phyloP scores from a whole-genome alignment of 352 stramenopile genomes.

The Phytophthora capsici region DNA sequence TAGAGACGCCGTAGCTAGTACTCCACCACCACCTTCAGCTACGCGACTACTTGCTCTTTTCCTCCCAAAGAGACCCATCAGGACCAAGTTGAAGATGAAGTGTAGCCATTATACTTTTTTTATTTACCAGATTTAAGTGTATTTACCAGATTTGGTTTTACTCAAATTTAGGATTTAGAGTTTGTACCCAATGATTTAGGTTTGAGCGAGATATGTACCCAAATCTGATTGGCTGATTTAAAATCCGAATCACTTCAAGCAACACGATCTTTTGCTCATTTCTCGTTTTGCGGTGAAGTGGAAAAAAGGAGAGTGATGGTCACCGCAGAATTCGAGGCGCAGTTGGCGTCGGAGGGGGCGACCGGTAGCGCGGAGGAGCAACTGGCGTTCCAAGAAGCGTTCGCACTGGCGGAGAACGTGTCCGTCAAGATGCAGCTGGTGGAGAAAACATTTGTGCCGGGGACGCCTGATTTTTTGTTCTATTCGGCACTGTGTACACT shows the following conservation, averaged over 20 bases:
- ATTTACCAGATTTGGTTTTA: no score
- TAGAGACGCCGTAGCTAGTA: constrained; percentile 4
- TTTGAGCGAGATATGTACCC: not conserved
- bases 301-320: constrained; percentile 32
- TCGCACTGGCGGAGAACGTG: constrained; percentile 35
- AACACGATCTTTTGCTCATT: constrained; percentile 7
- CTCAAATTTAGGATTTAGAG: no score
- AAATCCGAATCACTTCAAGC: constrained; percentile 1
- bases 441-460: constrained; percentile 23
- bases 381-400: constrained; percentile 38
- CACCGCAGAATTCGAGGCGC: constrained; percentile 19
- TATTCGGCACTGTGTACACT: constrained; percentile 41
- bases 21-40: constrained; percentile 42
- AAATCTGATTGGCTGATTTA: not conserved
- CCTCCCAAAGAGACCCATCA: constrained; percentile 53
- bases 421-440: constrained; percentile 39
- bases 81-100: constrained; percentile 20
- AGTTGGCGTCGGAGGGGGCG: constrained; percentile 34
- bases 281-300: constrained; percentile 6
- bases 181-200: no score
- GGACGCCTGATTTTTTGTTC: constrained; percentile 34
- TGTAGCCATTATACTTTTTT: not conserved
- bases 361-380: constrained; percentile 22
- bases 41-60: constrained; percentile 35
- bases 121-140: no score